Percentiles rank a stretch among this genome's conserved stretches.
Evolutionary conservation across 2,329 filamentous ascomycete genomes (phyloP).

Genomic region (Colletotrichum orchidophilum): DNA sequence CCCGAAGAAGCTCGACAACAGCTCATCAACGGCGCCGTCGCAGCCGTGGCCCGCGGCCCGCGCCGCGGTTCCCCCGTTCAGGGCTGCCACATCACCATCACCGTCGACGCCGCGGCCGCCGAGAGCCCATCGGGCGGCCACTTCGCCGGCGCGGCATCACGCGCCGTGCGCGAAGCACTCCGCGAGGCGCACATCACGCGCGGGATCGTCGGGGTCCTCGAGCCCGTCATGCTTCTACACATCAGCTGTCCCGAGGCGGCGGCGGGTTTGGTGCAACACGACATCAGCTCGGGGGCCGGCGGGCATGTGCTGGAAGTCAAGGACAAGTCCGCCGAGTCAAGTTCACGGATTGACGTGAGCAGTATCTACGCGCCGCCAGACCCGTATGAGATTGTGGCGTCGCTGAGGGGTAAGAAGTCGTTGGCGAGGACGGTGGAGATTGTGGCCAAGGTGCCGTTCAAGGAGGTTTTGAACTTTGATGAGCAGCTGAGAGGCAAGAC

Average conservation of each 20-base stretch:
- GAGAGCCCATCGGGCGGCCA: constrained; percentile 72
- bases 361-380: constrained; percentile 90
- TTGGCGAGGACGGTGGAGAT: constrained; percentile 69
- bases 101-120: constrained; percentile 64
- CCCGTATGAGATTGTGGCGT: constrained; percentile 75
- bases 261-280: constrained; percentile 84
- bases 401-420: constrained; percentile 60
- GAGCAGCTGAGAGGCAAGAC: constrained; percentile 90
- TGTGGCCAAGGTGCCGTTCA: constrained; percentile 87
- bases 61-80: constrained; percentile 83
- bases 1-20: constrained; percentile 62
- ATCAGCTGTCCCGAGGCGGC: constrained; percentile 86
- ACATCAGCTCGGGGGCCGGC: constrained; percentile 77
- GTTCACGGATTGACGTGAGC: constrained; percentile 68
- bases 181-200: constrained; percentile 63
- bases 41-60: constrained; percentile 86
- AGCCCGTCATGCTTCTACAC: constrained; percentile 91
- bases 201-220: constrained; percentile 75
- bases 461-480: constrained; percentile 96
- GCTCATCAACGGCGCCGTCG: constrained; percentile 82
- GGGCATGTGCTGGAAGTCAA: constrained; percentile 80
- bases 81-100: constrained; percentile 75
- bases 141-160: constrained; percentile 69
- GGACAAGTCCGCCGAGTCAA: constrained; percentile 52
- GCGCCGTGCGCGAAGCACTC: constrained; percentile 75